Base-by-base conservation (phyloP, 2,329 filamentous ascomycete species). In the Fusarium hostae region DNA sequence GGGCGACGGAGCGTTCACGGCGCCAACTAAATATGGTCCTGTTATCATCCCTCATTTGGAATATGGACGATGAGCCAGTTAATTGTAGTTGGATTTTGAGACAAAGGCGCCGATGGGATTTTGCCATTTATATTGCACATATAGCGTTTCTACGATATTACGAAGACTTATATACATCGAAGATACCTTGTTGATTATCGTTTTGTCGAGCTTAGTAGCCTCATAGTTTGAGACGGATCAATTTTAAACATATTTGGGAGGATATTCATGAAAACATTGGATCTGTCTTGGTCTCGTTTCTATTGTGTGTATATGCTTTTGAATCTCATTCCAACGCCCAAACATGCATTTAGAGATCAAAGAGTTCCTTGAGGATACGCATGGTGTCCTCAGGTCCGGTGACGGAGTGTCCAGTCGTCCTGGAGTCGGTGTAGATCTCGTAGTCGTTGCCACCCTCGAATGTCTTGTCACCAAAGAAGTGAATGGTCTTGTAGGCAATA, bases 391-490 rank as follows among this genome's bases (percentile, higher is more conserved):
- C 91, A 10, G 95, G 95, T 44, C 87, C 88, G 74, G 86, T 89
- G 73, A 98, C 96, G 30, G 91, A 86, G 83, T 99, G 96, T 4
- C 96, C 96, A 66, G 92, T 90, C 39, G 93, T 97, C 78, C 95
- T 88, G 59, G 87, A 79, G 80, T 98, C 95, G 73, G 84, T 86
- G 82, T 92, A 98, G 80, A 99, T 98, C 86, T 98, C 95, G 80
- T 91, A 95, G 83, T 99, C 96, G 82, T 98, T 99, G 69, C 96
- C 96, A 71, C 96, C 95, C 81, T 91, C 83, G 79, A 90, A 91
- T 30, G 93, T 93, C 91, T 98, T 99, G 87, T 99, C 96, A 73
- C 96, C 96, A 78, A 98, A 99, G 88, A 98, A 98, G 86, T 98
- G 96, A 76, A 98, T 92, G 47, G 89, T 95, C 75, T 90, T 93